These are phyloP conservation scores for Aspergillus egyptiacus DNA, from an alignment of 495 filamentous ascomycete species.

Conservation along the genomic window DNA sequence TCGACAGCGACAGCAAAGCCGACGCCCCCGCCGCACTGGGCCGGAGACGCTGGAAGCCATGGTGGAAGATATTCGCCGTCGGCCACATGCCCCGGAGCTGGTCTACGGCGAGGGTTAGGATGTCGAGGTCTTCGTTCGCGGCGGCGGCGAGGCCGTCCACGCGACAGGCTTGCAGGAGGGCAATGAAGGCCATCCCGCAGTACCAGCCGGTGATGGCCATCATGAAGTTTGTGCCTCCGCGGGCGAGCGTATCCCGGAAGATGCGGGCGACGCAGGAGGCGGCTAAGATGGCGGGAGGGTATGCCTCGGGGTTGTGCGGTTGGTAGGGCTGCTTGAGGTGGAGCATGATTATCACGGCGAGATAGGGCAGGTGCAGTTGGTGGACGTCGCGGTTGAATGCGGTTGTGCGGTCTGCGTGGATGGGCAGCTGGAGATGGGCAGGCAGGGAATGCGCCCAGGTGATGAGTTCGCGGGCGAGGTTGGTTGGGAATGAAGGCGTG, in stretches of 20 bases:
- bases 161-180: constrained; percentile 27
- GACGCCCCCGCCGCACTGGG: constrained; percentile 6
- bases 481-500: constrained; percentile 15
- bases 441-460: constrained; percentile 29
- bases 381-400: constrained; percentile 31
- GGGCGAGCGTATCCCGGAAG: constrained; percentile 27
- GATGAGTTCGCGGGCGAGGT: constrained; percentile 27
- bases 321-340: constrained; percentile 27
- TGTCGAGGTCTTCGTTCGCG: constrained; percentile 29
- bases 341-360: constrained; percentile 32
- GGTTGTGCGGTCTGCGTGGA: constrained; percentile 19
- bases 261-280: constrained; percentile 32
- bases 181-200: constrained; percentile 31
- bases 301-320: constrained; percentile 24
- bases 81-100: constrained; percentile 32
- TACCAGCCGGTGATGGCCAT: constrained; percentile 40
- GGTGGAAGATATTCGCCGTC: constrained; percentile 27
- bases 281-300: constrained; percentile 31
- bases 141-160: constrained; percentile 23
- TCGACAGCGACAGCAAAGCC: neutral
- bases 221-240: constrained; percentile 30
- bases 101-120: constrained; percentile 22
- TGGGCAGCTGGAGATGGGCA: constrained; percentile 27
- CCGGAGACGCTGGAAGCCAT: constrained; percentile 26
- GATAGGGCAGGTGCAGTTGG: constrained; percentile 33